Evolutionary conservation across 2,329 filamentous ascomycete genomes (phyloP), one percentile per base, ranked within the genome.

Genomic region (Xylariaceae sp.): DNA sequence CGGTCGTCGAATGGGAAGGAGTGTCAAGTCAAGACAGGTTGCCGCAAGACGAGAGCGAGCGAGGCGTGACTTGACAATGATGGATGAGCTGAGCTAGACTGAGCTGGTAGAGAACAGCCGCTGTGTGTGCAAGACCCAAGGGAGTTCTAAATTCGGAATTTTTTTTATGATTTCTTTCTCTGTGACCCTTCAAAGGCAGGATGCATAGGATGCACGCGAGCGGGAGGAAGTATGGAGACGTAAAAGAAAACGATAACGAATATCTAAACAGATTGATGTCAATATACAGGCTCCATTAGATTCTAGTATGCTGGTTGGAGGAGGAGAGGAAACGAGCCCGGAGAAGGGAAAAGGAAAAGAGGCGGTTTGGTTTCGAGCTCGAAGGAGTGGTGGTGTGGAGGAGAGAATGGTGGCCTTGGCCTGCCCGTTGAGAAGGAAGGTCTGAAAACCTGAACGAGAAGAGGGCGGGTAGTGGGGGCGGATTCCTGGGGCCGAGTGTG

Each of bases 281-380:
- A 72, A 73, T 73, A 73, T 72, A 73, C 71, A 72, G 71, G 69
- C 71, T 70, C 69, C 70, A 73, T 73, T 72, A 73, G 66, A 68
- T 67, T 67, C 66, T 69, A 67, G 60, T 61, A 65, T 57, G 66
- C 56, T 62, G 62, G 61, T 48, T 57, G 35, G 51, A 51, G 55
- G 49, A 51, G 55, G 59, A 66, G 63, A 55, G 53, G 58, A 51
- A 58, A 62, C 61, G 66, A 68, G 69, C 69, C 68, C 69, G 69
- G 67, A 70, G 70, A 72, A 72, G 64, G 64, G 65, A 64, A 69
- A 66, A 66, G 49, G 13, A 69, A 67, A 63, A 62, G 65, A 66
- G 47, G 59, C 61, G 54, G 58, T 63, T 54, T 53, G 39, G 57
- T 50, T 58, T 59, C 56, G 63, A 65, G 64, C 62, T 61, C 60